A percentile compares a stretch with the other conserved stretches of the same genome.
Conservation (phyloP, 306 rosid genomes). For the Sindora glabra region DNA sequence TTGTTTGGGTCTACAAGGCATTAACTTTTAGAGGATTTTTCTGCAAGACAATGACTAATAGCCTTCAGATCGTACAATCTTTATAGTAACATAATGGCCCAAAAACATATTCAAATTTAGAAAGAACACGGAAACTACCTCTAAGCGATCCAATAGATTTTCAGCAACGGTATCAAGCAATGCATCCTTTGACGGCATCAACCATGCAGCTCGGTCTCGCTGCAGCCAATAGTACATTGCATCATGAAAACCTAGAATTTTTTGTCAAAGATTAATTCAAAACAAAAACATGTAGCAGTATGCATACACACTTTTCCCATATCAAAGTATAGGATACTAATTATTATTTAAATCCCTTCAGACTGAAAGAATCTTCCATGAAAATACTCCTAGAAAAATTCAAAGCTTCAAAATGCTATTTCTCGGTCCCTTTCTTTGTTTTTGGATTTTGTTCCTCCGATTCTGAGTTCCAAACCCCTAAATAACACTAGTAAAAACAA, state of each 20-base stretch:
- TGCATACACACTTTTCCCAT: not conserved
- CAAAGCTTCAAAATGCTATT: not conserved
- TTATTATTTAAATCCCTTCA: not conserved
- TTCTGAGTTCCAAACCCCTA: not conserved
- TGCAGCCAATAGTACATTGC: conserved; percentile 16
- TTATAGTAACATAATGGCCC: not conserved
- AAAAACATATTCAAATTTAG: not conserved
- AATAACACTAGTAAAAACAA: not conserved
- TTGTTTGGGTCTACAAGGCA: no score
- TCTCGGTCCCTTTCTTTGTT: no score
- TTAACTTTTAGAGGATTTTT: not conserved
- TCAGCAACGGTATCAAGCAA: conserved; percentile 63
- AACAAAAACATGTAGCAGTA: not conserved
- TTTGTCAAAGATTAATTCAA: not conserved
- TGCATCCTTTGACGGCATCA: conserved; percentile 63
- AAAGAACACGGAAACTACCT: conserved; percentile 31
- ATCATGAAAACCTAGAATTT: not conserved
- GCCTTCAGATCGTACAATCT: not conserved
- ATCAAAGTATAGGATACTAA: not conserved
- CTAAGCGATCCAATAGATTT: conserved; percentile 74
- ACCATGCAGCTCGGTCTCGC: conserved; percentile 95
- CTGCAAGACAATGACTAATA: not conserved
- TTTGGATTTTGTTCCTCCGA: not conserved
- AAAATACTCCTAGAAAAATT: not conserved
- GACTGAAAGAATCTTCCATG: not conserved